A percentile compares a stretch with the other conserved stretches of the same genome.
Conservation (phyloP, 2,329 filamentous ascomycete species). For the Aspergillus viridinutans region DNA sequence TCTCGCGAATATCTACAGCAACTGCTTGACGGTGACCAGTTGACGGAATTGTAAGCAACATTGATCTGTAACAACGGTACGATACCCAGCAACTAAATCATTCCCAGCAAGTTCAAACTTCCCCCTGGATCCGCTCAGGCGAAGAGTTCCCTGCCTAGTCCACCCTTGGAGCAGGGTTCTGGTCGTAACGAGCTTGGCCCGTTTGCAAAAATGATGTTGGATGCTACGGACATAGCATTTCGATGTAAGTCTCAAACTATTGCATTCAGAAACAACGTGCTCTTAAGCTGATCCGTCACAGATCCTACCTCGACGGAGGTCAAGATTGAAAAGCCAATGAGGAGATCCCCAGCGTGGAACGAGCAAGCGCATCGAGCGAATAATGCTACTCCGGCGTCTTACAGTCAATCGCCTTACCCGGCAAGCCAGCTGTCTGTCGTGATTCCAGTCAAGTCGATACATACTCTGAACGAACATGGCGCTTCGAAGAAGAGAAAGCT, state of each 20-base stretch:
- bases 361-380: constrained; percentile 19
- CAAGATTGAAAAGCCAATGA: constrained; percentile 17
- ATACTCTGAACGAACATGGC: constrained; percentile 33
- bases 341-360: constrained; percentile 21
- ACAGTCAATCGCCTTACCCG: constrained; percentile 16
- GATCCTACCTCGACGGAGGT: constrained; percentile 31
- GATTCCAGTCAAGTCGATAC: constrained; percentile 44
- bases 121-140: constrained; percentile 25
- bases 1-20: constrained; percentile 70
- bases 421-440: constrained; percentile 43
- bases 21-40: constrained; percentile 66
- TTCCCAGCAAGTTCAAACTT: constrained; percentile 41
- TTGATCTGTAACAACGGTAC: constrained; percentile 4
- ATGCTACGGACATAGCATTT: constrained; percentile 42
- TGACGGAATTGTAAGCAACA: constrained; percentile 40
- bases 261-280: background rate
- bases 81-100: constrained; percentile 9
- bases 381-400: constrained; percentile 45
- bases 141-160: constrained; percentile 15
- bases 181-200: constrained; percentile 41
- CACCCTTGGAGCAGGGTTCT: constrained; percentile 18
- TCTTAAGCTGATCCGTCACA: constrained; percentile 19
- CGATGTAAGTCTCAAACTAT: constrained; percentile 32
- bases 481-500: constrained; percentile 46
- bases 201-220: constrained; percentile 54